Evolutionary conservation across 2,329 filamentous ascomycete species (phyloP), one percentile per base, ranked within the genome.

Genomic region (Cladosporium sp.): DNA sequence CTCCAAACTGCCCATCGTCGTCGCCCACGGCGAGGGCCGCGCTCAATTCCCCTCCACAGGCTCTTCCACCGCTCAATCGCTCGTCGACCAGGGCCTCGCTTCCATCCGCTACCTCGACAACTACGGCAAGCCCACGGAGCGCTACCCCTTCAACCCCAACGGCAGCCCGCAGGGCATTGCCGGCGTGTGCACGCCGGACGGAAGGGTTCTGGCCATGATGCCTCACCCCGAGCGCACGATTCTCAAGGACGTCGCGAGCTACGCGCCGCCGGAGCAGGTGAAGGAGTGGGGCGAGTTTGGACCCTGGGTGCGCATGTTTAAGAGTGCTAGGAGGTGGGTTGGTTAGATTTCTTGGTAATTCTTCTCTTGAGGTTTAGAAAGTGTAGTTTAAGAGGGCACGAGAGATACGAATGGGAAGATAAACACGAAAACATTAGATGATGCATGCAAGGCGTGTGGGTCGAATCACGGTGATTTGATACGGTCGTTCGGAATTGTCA

Each of bases 191-290:
- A 90, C 82, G 61, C 79, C 75, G 38, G 85, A 95, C 64, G 90
- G 90, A 11, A 80, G 88, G 51, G 88, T 95, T 1, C 70, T 96
- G 59, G 89, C 89, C 6, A 81, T 96, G 73, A 96, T 96, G 90
- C 91, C 91, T 54, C 90, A 96, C 68, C 90, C 90, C 1, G 90
- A 96, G 73, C 81, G 90, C n/a, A 95, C 88, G 13, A 83, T 95
- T 52, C 74, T 95, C 74, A 83, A 82, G 51, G 88, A 89, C 52
- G 84, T 90, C 54, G 83, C 79, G 42, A 92, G 87, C 68, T 96
- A 85, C 68, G 73, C 86, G 55, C 86, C 89, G 7, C 84, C 87
- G 8, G 75, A 82, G 53, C 70, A 73, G 62, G 68, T 64, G 29
- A 78, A 80, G 58, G 76, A 84, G 55, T 91, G 87, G 86, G 88